Conservation (phyloP, 2,329 filamentous ascomycete genomes). For the Colletotrichum sp. region DNA sequence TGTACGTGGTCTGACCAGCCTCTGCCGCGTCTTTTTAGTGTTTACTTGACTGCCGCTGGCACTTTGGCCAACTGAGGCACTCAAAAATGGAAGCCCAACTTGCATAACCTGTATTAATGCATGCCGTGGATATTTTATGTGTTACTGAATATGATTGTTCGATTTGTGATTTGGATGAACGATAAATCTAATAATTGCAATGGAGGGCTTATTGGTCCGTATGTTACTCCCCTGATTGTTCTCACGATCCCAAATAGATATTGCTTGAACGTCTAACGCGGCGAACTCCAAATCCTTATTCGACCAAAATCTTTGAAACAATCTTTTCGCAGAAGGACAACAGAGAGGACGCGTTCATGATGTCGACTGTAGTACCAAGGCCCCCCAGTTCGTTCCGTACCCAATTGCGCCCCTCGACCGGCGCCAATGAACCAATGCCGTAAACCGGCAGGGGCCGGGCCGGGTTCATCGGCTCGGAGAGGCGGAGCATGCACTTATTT, state of each 20-base stretch:
- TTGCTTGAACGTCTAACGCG: too few relatives aligned
- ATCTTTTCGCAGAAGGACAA: constrained; percentile 30
- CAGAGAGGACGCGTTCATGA: constrained; percentile 28
- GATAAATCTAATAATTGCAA: too few relatives aligned
- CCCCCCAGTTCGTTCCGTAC: constrained; percentile 25
- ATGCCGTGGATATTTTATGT: too few relatives aligned
- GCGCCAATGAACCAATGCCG: constrained; percentile 32
- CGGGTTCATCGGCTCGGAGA: constrained; percentile 27
- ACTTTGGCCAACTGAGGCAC: too few relatives aligned
- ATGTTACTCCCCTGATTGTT: too few relatives aligned
- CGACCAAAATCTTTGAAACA: neutral
- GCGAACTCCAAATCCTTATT: neutral
- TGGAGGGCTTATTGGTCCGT: too few relatives aligned
- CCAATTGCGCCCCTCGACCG: constrained; percentile 33
- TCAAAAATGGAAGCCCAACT: too few relatives aligned
- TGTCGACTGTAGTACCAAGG: constrained; percentile 29
- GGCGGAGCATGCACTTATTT: constrained; percentile 18
- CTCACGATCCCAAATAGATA: too few relatives aligned
- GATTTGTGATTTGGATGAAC: too few relatives aligned
- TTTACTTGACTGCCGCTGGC: too few relatives aligned
- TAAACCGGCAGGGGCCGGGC: constrained; percentile 28
- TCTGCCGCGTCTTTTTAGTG: neutral
- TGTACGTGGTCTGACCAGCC: neutral
- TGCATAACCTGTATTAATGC: too few relatives aligned
- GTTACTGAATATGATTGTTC: too few relatives aligned